Evolutionary conservation across 2,329 filamentous ascomycete species (phyloP).

Genomic region (Fusarium pseudoanthophilum): DNA sequence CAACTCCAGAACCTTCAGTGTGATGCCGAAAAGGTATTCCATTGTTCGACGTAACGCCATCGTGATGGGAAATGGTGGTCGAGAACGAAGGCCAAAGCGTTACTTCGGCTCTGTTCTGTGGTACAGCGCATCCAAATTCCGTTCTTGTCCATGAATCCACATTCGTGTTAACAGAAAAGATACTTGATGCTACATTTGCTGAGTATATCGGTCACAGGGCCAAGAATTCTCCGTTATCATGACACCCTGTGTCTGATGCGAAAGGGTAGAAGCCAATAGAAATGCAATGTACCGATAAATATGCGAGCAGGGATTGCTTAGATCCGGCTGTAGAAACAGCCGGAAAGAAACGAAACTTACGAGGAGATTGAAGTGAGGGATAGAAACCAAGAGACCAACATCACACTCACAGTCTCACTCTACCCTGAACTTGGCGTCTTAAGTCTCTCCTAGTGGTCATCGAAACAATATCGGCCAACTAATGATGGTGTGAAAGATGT

Average conservation of each 20-base stretch:
- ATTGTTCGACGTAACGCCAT: background rate
- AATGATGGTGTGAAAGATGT: background rate
- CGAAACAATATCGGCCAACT: background rate
- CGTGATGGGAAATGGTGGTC: background rate
- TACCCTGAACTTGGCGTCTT: background rate
- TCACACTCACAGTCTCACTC: background rate
- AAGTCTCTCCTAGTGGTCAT: background rate
- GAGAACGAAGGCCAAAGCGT: background rate
- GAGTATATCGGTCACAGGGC: background rate
- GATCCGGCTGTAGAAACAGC: background rate
- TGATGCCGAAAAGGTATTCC: background rate
- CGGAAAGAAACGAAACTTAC: background rate
- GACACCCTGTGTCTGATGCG: background rate
- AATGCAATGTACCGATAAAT: background rate
- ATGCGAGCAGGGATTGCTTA: background rate
- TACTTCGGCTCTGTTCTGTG: background rate
- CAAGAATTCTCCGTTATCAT: background rate
- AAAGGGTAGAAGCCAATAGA: background rate
- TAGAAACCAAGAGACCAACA: background rate
- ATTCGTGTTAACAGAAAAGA: background rate
- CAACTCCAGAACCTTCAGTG: background rate
- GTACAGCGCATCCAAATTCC: background rate
- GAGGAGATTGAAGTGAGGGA: background rate
- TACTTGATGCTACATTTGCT: slow-evolving; percentile 16
- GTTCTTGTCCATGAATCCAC: background rate